A percentile compares a stretch with the other conserved stretches of the same genome.
These are phyloP conservation scores for Camellia japonica DNA, from an alignment of 148 eudicot species.

Conservation along the genomic window DNA sequence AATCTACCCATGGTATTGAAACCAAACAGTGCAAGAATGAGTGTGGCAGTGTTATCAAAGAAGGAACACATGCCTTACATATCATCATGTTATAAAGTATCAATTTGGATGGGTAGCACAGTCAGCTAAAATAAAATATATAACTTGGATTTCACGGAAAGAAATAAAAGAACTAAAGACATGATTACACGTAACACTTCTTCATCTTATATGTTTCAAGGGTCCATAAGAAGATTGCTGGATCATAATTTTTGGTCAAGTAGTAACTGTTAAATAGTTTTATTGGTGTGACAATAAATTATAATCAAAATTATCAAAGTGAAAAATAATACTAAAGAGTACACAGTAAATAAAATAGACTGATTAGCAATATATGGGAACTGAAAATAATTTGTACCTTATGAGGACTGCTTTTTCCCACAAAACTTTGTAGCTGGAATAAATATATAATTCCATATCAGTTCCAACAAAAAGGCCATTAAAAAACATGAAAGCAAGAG, in stretches of 20 bases:
- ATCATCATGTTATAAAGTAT: too few species aligned
- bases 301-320: neutral
- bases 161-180: neutral
- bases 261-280: neutral
- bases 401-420: constrained; percentile 59
- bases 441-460: constrained; percentile 11
- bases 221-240: neutral
- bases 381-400: constrained; percentile 49
- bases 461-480: neutral
- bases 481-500: too few species aligned
- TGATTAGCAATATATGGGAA: neutral
- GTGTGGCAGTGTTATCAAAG: too few species aligned
- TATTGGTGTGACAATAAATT: neutral
- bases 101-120: too few species aligned
- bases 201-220: neutral
- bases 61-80: too few species aligned
- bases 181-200: neutral
- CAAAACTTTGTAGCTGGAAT: constrained; percentile 54
- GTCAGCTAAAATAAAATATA: neutral
- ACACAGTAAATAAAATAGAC: neutral
- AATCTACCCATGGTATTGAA: neutral
- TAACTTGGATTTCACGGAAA: neutral
- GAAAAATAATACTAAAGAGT: neutral
- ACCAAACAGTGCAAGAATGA: neutral
- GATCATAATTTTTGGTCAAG: neutral